A percentile compares a stretch with the other conserved stretches of the same genome.
Evolutionary conservation across 805 yeast genomes (phyloP).

Genomic region (Pichia nakasei): DNA sequence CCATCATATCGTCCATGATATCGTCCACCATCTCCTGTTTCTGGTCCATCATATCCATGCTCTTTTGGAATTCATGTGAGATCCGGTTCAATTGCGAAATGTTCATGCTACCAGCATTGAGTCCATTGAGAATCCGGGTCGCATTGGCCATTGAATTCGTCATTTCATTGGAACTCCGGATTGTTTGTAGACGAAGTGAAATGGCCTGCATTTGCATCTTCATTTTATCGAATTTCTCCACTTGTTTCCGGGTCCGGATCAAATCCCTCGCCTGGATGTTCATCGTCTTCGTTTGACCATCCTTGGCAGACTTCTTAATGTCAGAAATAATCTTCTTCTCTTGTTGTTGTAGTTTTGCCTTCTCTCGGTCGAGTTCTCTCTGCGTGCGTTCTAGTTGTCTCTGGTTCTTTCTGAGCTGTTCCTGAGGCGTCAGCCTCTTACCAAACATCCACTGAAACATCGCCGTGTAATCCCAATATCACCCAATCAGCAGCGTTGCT

Average conservation of each 20-base stretch:
- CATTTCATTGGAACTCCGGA: slow-evolving; percentile 92
- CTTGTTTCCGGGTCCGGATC: slow-evolving; percentile 75
- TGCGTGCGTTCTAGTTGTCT: slow-evolving; percentile 91
- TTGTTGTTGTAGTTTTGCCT: slow-evolving; percentile 76
- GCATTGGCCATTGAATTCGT: slow-evolving; percentile 92
- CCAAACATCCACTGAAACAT: slow-evolving; percentile 95
- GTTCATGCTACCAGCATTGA: slow-evolving; percentile 79
- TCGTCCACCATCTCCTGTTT: slow-evolving; percentile 99
- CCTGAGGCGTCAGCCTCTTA: slow-evolving; percentile 88
- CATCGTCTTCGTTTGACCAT: slow-evolving; percentile 80
- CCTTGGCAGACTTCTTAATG: slow-evolving; percentile 85
- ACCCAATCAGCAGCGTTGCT: too few relatives aligned
- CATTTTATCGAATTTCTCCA: slow-evolving; percentile 87
- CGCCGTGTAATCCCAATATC: too few relatives aligned
- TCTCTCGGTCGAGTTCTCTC: slow-evolving; percentile 85
- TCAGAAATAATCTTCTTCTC: slow-evolving; percentile 82
- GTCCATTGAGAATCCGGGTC: slow-evolving; percentile 68
- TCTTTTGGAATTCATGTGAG: slow-evolving; percentile 91
- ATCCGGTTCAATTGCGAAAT: slow-evolving; percentile 81
- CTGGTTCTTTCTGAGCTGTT: slow-evolving; percentile 89
- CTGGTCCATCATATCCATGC: slow-evolving; percentile 95
- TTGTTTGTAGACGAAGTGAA: slow-evolving; percentile 82
- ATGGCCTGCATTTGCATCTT: slow-evolving; percentile 94
- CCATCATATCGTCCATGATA: slow-evolving; percentile 95
- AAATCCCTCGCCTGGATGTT: slow-evolving; percentile 94